Percentiles rank a stretch among this genome's conserved stretches.
These are phyloP conservation scores for Melaleuca quinquenervia DNA, from an alignment of 345 rosid species.

Conservation along the genomic window DNA sequence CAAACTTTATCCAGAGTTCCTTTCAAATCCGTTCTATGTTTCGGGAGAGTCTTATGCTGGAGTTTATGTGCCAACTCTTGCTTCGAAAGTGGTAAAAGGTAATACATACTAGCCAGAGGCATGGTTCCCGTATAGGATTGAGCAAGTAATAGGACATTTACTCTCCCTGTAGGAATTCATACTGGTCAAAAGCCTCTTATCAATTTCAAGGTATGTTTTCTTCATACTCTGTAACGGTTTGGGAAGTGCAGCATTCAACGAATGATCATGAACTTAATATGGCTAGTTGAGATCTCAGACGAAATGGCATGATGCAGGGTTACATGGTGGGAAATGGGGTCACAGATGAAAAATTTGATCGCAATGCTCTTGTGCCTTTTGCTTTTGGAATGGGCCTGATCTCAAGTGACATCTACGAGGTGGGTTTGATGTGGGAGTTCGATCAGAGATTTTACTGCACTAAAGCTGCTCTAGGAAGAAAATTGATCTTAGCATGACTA, in stretches of 20 bases:
- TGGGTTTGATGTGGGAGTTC: background rate
- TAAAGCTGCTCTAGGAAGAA: no score
- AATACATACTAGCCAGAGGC: background rate
- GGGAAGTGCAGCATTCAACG: background rate
- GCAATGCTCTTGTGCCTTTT: slow-evolving; percentile 19
- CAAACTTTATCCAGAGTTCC: slow-evolving; percentile 26
- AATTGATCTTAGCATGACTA: background rate
- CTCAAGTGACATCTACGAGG: slow-evolving; percentile 15
- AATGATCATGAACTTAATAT: background rate
- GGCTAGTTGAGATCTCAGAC: background rate
- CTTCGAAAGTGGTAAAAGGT: slow-evolving; percentile 25
- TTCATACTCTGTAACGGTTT: background rate
- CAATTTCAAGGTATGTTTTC: slow-evolving; percentile 24
- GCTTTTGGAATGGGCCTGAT: slow-evolving; percentile 35
- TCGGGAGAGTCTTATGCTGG: slow-evolving; percentile 45
- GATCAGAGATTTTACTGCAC: background rate
- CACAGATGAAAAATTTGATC: slow-evolving; percentile 3
- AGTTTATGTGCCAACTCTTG: slow-evolving; percentile 27
- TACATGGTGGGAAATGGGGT: slow-evolving; percentile 34
- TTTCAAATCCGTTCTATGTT: slow-evolving; percentile 27
- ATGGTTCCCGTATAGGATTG: background rate
- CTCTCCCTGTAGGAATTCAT: slow-evolving; percentile 12
- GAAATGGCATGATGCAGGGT: slow-evolving; percentile 9
- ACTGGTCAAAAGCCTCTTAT: slow-evolving; percentile 12
- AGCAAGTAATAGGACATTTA: background rate